Conservation (phyloP, 2,329 filamentous ascomycete genomes). For the Beauveria caledonica region DNA sequence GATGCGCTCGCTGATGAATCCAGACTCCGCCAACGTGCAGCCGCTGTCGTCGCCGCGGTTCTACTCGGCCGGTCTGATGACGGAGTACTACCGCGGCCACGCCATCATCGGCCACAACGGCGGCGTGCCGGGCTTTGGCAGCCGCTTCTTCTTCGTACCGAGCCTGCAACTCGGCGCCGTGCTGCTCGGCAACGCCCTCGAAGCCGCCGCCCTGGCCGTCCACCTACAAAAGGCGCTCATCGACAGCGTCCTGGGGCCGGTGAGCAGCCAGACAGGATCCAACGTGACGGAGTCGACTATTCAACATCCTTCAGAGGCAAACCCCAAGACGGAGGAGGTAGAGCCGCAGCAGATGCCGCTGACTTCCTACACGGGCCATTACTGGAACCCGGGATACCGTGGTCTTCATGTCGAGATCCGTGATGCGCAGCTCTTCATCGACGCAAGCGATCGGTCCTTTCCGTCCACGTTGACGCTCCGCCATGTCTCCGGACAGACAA, state of each 20-base stretch:
- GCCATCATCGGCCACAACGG: conserved; percentile 7
- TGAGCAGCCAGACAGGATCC: neutral
- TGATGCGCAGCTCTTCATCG: conserved; percentile 2
- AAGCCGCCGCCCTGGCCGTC: neutral
- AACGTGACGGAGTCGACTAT: neutral
- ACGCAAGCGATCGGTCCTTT: conserved; percentile 2
- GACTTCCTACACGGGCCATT: neutral
- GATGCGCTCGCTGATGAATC: neutral
- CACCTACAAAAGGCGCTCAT: neutral
- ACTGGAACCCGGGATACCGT: conserved; percentile 7
- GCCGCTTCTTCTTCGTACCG: conserved; percentile 6
- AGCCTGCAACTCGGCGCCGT: conserved; percentile 4
- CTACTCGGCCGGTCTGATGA: conserved; percentile 3
- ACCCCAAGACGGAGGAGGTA: neutral
- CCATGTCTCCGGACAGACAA: conserved; percentile 3
- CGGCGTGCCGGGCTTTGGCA: conserved; percentile 7
- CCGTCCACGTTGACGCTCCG: neutral
- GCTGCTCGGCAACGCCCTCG: conserved; percentile 6
- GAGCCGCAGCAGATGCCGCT: conserved; percentile 5
- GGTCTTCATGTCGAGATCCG: neutral
- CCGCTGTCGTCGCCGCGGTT: conserved; percentile 5
- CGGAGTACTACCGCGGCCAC: conserved; percentile 9
- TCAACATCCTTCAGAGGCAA: too few relatives aligned
- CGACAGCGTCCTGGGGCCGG: neutral
- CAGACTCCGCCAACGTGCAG: neutral